Conservation (phyloP, 352 stramenopile species). For the Globisporangium nodosum region DNA sequence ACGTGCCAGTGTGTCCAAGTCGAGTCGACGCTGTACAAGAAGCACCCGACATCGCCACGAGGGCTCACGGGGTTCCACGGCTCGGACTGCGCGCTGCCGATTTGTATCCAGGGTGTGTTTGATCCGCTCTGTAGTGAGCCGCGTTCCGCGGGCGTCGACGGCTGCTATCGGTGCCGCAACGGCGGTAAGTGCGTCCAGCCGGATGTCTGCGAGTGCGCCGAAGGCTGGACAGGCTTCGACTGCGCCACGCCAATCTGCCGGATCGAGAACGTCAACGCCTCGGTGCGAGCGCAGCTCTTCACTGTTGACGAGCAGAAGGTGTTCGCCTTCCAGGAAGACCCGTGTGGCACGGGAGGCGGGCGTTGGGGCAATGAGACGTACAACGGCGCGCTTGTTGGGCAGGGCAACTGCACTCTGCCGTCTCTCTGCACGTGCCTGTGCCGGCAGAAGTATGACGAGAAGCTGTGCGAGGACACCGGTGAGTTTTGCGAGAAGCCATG, state of each 20-base stretch:
- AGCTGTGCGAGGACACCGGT: conserved; percentile 55
- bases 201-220: conserved; percentile 88
- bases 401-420: conserved; percentile 93
- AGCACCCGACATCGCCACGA: conserved; percentile 59
- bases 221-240: conserved; percentile 94
- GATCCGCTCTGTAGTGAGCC: conserved; percentile 83
- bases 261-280: conserved; percentile 35
- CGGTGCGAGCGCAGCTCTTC: conserved; percentile 86
- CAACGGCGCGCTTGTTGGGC: conserved; percentile 70
- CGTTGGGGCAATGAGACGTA: conserved; percentile 63
- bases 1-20: conserved; percentile 89
- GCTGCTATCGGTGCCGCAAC: conserved; percentile 94
- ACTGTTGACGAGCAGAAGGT: conserved; percentile 94
- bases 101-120: conserved; percentile 94
- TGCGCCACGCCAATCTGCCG: conserved; percentile 90
- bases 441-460: conserved; percentile 68
- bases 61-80: conserved; percentile 92
- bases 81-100: conserved; percentile 91
- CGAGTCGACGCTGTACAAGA: conserved; percentile 76
- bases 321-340: conserved; percentile 90
- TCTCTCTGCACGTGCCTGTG: conserved; percentile 91
- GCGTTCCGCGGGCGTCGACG: conserved; percentile 54
- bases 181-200: conserved; percentile 88
- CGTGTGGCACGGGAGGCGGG: conserved; percentile 83
- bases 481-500: conserved; percentile 84